phyloP scores from a whole-genome alignment of 208 protist species.

The Acanthamoeba sp. region DNA sequence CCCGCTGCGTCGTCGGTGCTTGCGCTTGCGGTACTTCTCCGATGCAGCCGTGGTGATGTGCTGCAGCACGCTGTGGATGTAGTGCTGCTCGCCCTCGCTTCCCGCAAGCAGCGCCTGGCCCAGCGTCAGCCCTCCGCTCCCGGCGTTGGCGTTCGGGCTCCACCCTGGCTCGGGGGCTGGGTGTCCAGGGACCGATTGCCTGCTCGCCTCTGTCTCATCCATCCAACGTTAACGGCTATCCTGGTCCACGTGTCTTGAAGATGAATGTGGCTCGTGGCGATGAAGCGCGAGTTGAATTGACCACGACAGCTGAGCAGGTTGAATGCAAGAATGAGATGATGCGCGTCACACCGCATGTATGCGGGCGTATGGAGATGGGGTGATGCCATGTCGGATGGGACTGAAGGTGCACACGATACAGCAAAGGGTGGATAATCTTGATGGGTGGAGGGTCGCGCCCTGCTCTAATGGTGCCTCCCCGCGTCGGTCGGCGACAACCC shows the following conservation, averaged over 20 bases:
- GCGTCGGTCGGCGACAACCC: neutral
- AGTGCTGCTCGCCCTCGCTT: neutral
- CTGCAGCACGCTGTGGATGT: constrained; percentile 48
- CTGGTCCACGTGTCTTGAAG: neutral
- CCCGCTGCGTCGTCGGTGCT: neutral
- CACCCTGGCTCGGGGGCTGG: neutral
- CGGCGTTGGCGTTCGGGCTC: too few relatives aligned
- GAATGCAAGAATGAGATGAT: too few relatives aligned
- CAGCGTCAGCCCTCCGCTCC: neutral
- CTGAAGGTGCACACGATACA: neutral
- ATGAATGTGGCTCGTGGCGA: neutral
- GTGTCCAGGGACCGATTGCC: neutral
- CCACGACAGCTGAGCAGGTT: too few relatives aligned
- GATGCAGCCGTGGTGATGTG: neutral
- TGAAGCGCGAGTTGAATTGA: neutral
- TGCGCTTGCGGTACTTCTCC: constrained; percentile 2
- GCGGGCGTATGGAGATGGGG: neutral
- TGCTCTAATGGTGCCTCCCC: neutral
- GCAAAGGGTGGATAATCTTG: neutral
- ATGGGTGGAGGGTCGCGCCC: neutral
- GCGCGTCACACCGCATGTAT: neutral
- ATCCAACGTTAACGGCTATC: neutral
- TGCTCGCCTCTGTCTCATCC: neutral
- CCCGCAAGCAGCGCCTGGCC: neutral
- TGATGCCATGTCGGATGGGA: neutral